Conservation (phyloP, 805 yeast genomes). For the Cyberlindnera amylophila region DNA sequence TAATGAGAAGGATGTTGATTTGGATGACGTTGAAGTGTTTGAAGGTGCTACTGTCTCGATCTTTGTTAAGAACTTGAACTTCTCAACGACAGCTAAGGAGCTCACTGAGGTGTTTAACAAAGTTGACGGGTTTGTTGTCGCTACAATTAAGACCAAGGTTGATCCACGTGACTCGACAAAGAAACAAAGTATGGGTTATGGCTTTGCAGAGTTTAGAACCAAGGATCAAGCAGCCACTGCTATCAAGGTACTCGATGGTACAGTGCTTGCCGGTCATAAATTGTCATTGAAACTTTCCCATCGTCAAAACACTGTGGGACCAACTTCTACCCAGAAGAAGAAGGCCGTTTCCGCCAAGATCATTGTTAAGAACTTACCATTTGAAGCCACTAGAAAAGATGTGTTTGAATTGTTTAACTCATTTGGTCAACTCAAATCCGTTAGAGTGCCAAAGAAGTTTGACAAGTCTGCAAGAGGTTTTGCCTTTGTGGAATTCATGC, state of each 20-base stretch:
- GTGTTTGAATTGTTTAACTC: constrained; percentile 90
- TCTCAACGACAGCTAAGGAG: constrained; percentile 61
- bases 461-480: constrained; percentile 95
- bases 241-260: constrained; percentile 66
- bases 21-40: constrained; percentile 36
- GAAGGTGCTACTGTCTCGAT: constrained; percentile 83
- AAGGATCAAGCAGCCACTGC: constrained; percentile 78
- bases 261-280: constrained; percentile 82
- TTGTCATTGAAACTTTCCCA: constrained; percentile 86
- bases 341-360: constrained; percentile 38
- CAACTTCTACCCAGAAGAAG: constrained; percentile 19
- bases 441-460: constrained; percentile 93
- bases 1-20: constrained; percentile 30
- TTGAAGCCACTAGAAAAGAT: constrained; percentile 91
- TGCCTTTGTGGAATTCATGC: constrained; percentile 90
- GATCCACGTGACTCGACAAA: constrained; percentile 70
- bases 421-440: constrained; percentile 91
- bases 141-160: constrained; percentile 82
- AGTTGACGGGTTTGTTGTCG: constrained; percentile 75
- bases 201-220: constrained; percentile 86
- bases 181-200: constrained; percentile 93
- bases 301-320: constrained; percentile 48
- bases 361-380: constrained; percentile 94
- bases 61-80: constrained; percentile 89
- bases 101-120: constrained; percentile 61